Conservation (phyloP, 805 yeast genomes). For the Wickerhamomyces ciferrii region DNA sequence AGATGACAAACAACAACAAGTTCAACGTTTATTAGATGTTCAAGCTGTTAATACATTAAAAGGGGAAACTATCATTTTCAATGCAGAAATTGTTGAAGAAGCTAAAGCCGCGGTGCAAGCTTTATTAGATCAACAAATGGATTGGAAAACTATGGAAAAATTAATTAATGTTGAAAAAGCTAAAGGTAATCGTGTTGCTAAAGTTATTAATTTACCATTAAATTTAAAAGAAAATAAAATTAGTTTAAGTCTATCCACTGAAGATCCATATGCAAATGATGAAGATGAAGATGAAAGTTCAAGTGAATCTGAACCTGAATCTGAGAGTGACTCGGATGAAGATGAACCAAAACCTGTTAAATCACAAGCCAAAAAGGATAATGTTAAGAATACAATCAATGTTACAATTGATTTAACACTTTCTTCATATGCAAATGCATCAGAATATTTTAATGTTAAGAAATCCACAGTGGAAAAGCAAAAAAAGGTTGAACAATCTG, state of each 20-base stretch:
- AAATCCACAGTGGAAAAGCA: constrained; percentile 75
- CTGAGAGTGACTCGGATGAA: constrained; percentile 20
- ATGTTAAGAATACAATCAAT: constrained; percentile 27
- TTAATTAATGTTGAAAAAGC: constrained; percentile 64
- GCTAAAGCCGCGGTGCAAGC: constrained; percentile 64
- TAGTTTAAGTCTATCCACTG: constrained; percentile 48
- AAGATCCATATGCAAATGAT: constrained; percentile 30
- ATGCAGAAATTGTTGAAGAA: constrained; percentile 67
- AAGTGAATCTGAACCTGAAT: constrained; percentile 25
- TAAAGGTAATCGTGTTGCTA: constrained; percentile 61
- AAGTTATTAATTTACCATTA: constrained; percentile 58
- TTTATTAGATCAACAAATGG: constrained; percentile 79
- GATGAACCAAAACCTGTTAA: constrained; percentile 3
- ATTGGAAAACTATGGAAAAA: constrained; percentile 86
- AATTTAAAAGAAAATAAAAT: constrained; percentile 66
- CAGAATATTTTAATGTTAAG: constrained; percentile 72
- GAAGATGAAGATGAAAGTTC: constrained; percentile 17
- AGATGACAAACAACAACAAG: constrained; percentile 64
- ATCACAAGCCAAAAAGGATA: constrained; percentile 5
- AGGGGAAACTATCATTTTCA: constrained; percentile 67
- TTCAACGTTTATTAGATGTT: constrained; percentile 56
- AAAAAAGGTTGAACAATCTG: constrained; percentile 71
- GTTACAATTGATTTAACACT: constrained; percentile 63
- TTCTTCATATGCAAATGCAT: constrained; percentile 87
- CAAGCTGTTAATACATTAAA: constrained; percentile 60